These are phyloP conservation scores for Aspergillus leporis DNA, from an alignment of 495 filamentous ascomycete species.

Conservation along the genomic window DNA sequence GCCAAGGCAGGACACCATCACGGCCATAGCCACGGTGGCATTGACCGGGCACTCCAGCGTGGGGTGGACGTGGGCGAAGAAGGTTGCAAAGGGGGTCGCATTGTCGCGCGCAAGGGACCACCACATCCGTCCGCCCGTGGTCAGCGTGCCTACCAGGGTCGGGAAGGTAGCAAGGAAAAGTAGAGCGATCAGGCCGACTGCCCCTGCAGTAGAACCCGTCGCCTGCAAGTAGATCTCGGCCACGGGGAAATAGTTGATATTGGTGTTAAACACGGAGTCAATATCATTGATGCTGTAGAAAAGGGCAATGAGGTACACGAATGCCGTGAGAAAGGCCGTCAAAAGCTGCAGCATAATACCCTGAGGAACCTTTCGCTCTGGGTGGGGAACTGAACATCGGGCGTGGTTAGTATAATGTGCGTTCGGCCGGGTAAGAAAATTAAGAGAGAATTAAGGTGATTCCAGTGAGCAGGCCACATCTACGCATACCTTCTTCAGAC, in stretches of 20 bases:
- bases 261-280: slow-evolving; percentile 30
- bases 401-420: background rate
- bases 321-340: slow-evolving; percentile 50
- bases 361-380: slow-evolving; percentile 50
- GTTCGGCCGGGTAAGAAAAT: background rate
- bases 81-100: slow-evolving; percentile 47
- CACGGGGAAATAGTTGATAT: slow-evolving; percentile 65
- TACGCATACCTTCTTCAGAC: slow-evolving; percentile 76
- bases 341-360: slow-evolving; percentile 51
- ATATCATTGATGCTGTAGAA: slow-evolving; percentile 54
- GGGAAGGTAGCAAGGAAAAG: slow-evolving; percentile 64
- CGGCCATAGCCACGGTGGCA: slow-evolving; percentile 62
- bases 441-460: too few relatives aligned
- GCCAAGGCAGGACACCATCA: slow-evolving; percentile 65
- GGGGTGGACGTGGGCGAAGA: slow-evolving; percentile 40
- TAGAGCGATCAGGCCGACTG: slow-evolving; percentile 60
- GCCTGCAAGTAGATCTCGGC: slow-evolving; percentile 79
- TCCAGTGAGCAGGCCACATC: too few relatives aligned
- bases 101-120: slow-evolving; percentile 82
- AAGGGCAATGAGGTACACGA: slow-evolving; percentile 53
- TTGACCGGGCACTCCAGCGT: slow-evolving; percentile 65
- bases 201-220: slow-evolving; percentile 64
- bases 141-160: slow-evolving; percentile 64
- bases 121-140: slow-evolving; percentile 75
- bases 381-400: slow-evolving; percentile 13